Base-by-base conservation (phyloP, 352 stramenopile species). In the Phytophthora pinifolia region DNA sequence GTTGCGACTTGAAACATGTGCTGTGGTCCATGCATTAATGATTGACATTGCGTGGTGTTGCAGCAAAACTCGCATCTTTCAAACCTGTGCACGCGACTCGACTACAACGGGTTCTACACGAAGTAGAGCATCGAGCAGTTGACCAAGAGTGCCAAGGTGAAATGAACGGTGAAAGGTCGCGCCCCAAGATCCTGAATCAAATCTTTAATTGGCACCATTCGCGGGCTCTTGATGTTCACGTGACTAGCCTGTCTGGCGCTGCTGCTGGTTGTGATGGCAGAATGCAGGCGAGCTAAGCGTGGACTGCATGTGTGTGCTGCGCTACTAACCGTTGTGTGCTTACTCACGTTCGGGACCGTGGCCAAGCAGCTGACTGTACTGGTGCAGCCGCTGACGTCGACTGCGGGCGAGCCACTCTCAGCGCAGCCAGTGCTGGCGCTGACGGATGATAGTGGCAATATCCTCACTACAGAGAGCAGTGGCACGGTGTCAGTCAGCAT, bases 401-500 rank as follows among this genome's bases (percentile, higher is more conserved):
- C 68, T 9, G 83, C 79, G 12, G 83, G 85, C 38, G 82, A 92
- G 34, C 63, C 58, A 9, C 58, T 94, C 31, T 59, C 62, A 4
- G 66, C 88, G 13, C 76, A 89, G 35, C 81, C 82, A 0, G 76
- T 86, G 29, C 62, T 93, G 3, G 79, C 79, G 15, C 64, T 95
- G 27, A 86, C 80, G 17, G 83, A 95, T 33, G 82, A 90, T 49
- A 70, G 72, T 31, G 83, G 82, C 34, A 89, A 89, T 55, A 89
- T 93, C 51, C 64, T 92, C 22, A 85, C 72, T 14, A 70, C 53
- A 0, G 63, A 86, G 43, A 92, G 50, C 51, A 61, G 45, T 9
- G 85, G 85, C 39, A 67, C 62, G 1, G 78, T 95, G 8, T 61
- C 62, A 6, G 83, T 79, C 1, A 62, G 59, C 9, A 79, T 92